Evolutionary conservation across 2,329 filamentous ascomycete species (phyloP).

Genomic region (Ophiocordyceps camponoti-rufipedis): DNA sequence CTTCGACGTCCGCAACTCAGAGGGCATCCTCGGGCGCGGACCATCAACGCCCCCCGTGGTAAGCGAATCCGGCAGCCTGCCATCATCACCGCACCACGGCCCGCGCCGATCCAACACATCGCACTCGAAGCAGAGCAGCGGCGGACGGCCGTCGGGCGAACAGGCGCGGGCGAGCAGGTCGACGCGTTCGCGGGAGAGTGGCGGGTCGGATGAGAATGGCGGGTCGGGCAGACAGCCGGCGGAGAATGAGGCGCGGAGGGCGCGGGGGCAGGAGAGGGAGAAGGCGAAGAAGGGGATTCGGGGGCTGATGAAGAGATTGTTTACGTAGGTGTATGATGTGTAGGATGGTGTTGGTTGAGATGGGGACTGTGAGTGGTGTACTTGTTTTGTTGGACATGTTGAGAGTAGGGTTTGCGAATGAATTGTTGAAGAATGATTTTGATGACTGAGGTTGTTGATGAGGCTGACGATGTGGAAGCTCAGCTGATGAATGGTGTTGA

Average conservation of each 20-base stretch:
- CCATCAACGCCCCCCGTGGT: slow-evolving; percentile 7
- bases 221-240: slow-evolving; percentile 5
- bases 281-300: slow-evolving; percentile 15
- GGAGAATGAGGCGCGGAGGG: slow-evolving; percentile 16
- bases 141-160: slow-evolving; percentile 10
- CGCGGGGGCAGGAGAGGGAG: slow-evolving; percentile 12
- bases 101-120: slow-evolving; percentile 12
- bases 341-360: too few relatives aligned
- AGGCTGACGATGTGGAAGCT: not conserved
- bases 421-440: too few relatives aligned
- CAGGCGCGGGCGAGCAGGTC: slow-evolving; percentile 6
- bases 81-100: slow-evolving; percentile 6
- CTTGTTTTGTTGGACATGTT: too few relatives aligned
- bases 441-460: not conserved
- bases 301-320: slow-evolving; percentile 19
- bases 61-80: slow-evolving; percentile 5
- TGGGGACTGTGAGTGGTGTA: too few relatives aligned
- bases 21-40: slow-evolving; percentile 13
- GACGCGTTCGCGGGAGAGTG: slow-evolving; percentile 8
- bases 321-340: slow-evolving; percentile 6
- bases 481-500: not conserved
- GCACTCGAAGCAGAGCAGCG: slow-evolving; percentile 11
- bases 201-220: slow-evolving; percentile 7
- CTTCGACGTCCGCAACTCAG: slow-evolving; percentile 20
- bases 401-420: too few relatives aligned